Conservation (phyloP, 2,329 filamentous ascomycete species). For the Microdochium paspali region DNA sequence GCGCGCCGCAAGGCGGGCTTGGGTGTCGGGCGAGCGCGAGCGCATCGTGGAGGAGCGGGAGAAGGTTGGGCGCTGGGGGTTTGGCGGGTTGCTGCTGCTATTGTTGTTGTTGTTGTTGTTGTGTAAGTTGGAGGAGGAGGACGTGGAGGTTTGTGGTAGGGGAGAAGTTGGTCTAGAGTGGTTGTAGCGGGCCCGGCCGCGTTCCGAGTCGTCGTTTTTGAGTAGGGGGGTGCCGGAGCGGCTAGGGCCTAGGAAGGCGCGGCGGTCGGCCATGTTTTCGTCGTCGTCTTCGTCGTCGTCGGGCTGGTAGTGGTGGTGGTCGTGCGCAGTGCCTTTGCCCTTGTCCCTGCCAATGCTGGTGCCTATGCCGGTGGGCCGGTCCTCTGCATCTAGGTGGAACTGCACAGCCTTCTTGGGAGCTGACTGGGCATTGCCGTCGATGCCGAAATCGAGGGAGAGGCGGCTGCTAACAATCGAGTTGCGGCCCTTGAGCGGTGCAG, state of each 20-base stretch:
- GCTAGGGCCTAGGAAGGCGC: constrained; percentile 12
- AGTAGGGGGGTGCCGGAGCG: constrained; percentile 33
- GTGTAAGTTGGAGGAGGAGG: constrained; percentile 8
- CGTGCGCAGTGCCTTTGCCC: constrained; percentile 16
- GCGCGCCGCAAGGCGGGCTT: constrained; percentile 56
- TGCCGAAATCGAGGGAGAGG: background rate
- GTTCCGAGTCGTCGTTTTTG: constrained; percentile 18
- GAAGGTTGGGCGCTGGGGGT: constrained; percentile 25
- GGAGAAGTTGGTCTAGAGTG: constrained; percentile 16
- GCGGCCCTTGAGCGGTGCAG: background rate
- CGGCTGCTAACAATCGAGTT: background rate
- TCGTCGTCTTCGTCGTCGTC: constrained; percentile 21
- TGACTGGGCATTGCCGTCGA: background rate
- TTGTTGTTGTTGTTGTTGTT: constrained; percentile 18
- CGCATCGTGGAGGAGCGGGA: constrained; percentile 60
- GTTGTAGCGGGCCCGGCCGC: constrained; percentile 14
- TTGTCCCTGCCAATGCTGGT: too few species aligned
- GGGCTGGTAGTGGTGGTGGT: constrained; percentile 10
- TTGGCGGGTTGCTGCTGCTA: too few species aligned
- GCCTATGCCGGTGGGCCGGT: constrained; percentile 1
- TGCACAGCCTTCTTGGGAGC: background rate
- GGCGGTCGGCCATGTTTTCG: constrained; percentile 6
- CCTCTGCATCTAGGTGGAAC: constrained; percentile 3
- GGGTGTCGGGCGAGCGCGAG: constrained; percentile 63
- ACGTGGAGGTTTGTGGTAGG: constrained; percentile 4